phyloP scores from a whole-genome alignment of 1,284 basidiomycete genomes.

The Cryptococcus deneoformans region DNA sequence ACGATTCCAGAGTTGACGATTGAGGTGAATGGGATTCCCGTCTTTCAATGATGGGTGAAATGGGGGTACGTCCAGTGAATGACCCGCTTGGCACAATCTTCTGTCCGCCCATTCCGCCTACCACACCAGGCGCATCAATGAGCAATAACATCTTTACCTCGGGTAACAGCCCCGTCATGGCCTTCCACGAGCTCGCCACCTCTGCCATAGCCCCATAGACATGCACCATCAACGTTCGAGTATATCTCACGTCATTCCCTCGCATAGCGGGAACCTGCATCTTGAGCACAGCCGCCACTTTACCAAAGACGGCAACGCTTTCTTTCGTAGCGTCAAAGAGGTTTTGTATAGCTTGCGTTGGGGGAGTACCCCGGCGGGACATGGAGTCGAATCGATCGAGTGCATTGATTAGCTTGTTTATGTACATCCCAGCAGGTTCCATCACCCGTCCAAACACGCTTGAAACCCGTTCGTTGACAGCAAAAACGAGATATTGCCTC shows the following conservation, averaged over 20 bases:
- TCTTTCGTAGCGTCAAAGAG: conserved; percentile 84
- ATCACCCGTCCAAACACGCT: conserved; percentile 77
- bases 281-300: conserved; percentile 77
- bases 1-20: conserved; percentile 14
- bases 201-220: conserved; percentile 90
- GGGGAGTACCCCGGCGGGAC: conserved; percentile 63
- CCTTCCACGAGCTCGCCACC: conserved; percentile 79
- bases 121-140: conserved; percentile 32
- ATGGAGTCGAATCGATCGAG: conserved; percentile 90
- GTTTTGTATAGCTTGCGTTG: conserved; percentile 65
- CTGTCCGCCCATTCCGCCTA: conserved; percentile 15
- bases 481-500: conserved; percentile 82
- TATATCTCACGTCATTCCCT: conserved; percentile 77
- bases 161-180: conserved; percentile 69
- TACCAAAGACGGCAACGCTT: conserved; percentile 79
- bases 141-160: conserved; percentile 66
- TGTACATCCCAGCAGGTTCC: conserved; percentile 76
- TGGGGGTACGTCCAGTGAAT: conserved; percentile 40
- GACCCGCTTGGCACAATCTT: conserved; percentile 27
- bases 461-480: conserved; percentile 80
- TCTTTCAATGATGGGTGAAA: conserved; percentile 49
- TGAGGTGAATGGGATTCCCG: conserved; percentile 42
- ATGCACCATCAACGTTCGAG: conserved; percentile 81
- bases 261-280: conserved; percentile 67
- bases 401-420: conserved; percentile 79